phyloP scores from a whole-genome alignment of 2,329 filamentous ascomycete species.

The Epichloe elymi region DNA sequence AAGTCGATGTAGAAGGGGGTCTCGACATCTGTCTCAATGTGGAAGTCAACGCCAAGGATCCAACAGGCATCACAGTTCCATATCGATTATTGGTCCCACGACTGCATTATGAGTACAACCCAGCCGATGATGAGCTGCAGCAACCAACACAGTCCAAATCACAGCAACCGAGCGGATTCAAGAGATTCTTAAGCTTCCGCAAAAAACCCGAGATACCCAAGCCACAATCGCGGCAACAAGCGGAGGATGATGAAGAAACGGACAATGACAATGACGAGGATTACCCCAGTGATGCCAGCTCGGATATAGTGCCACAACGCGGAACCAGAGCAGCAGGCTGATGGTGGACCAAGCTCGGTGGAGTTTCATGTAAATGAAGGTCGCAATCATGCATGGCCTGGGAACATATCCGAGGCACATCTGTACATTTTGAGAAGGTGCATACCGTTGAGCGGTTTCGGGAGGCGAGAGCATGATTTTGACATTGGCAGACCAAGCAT shows the following conservation, averaged over 20 bases:
- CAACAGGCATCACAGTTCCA: slow-evolving; percentile 73
- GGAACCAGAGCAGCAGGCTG: not conserved
- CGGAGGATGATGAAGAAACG: slow-evolving; percentile 13
- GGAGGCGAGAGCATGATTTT: not conserved
- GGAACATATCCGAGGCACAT: no score
- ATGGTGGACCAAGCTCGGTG: not conserved
- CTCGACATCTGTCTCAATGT: slow-evolving; percentile 82
- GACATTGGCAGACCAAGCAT: not conserved
- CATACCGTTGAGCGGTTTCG: not conserved
- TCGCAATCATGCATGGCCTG: no score
- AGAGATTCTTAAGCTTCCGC: slow-evolving; percentile 32
- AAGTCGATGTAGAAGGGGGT: slow-evolving; percentile 68
- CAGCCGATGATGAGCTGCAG: slow-evolving; percentile 23
- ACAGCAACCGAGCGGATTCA: slow-evolving; percentile 25
- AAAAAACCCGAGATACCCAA: slow-evolving; percentile 18
- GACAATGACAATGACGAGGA: slow-evolving; percentile 14
- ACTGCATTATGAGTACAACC: slow-evolving; percentile 46
- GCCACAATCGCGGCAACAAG: slow-evolving; percentile 4
- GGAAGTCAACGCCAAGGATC: slow-evolving; percentile 75
- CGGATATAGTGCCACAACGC: slow-evolving; percentile 2
- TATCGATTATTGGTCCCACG: slow-evolving; percentile 79
- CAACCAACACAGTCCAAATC: slow-evolving; percentile 9
- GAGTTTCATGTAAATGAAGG: not conserved
- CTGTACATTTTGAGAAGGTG: not conserved
- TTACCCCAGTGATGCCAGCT: slow-evolving; percentile 5